Evolutionary conservation across 352 stramenopile genomes (phyloP).

Genomic region (Sclerospora graminicola): DNA sequence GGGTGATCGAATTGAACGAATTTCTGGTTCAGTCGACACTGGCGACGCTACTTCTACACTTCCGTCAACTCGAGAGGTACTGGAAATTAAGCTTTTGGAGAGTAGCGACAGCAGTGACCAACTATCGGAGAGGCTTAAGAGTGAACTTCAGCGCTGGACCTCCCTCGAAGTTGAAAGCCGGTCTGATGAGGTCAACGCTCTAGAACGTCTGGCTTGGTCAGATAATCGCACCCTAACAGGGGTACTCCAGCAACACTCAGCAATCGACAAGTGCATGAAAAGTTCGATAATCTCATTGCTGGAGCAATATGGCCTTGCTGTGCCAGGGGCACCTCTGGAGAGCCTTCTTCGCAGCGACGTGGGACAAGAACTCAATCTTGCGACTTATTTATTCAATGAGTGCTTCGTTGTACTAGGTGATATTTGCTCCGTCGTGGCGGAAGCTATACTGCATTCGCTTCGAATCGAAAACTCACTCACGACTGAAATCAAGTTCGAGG

Average conservation of each 20-base stretch:
- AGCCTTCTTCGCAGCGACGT: conserved; percentile 16
- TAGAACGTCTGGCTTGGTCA: conserved; percentile 13
- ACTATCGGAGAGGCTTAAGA: conserved; percentile 14
- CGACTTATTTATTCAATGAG: conserved; percentile 9
- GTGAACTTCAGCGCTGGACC: conserved; percentile 19
- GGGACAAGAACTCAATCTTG: conserved; percentile 17
- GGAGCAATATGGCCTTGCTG: conserved; percentile 19
- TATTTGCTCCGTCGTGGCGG: conserved; percentile 9
- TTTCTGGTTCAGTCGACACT: too few species aligned
- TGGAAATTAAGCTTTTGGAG: too few species aligned
- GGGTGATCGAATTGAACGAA: too few species aligned
- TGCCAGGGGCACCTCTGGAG: conserved; percentile 8
- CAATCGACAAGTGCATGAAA: conserved; percentile 13
- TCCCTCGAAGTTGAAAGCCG: conserved; percentile 17
- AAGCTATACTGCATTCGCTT: conserved; percentile 12
- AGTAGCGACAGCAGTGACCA: not conserved
- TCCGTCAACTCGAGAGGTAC: too few species aligned
- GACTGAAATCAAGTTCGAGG: conserved; percentile 33
- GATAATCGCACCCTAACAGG: conserved; percentile 4
- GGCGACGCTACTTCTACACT: too few species aligned
- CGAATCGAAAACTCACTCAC: conserved; percentile 19
- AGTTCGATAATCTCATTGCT: conserved; percentile 23
- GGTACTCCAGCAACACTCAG: conserved; percentile 7
- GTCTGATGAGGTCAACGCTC: conserved; percentile 8
- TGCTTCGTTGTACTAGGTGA: conserved; percentile 10